Evolutionary conservation across 1,284 basidiomycete genomes (phyloP).

Genomic region (Malassezia restricta): DNA sequence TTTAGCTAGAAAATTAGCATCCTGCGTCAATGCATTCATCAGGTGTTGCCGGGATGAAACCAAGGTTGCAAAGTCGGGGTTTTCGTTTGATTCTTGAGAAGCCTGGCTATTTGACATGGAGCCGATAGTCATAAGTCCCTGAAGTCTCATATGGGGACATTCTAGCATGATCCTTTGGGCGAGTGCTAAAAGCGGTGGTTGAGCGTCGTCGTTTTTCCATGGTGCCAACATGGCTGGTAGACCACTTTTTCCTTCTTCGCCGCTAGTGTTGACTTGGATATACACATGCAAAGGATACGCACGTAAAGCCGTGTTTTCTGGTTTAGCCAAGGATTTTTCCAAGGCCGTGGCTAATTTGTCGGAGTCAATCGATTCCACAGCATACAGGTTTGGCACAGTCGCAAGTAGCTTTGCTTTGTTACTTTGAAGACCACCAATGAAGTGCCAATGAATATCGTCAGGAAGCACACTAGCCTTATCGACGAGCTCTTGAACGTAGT

Average conservation of each 20-base stretch:
- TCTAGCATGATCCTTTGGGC: slow-evolving; percentile 60
- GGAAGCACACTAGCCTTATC: slow-evolving; percentile 53
- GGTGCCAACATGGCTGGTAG: slow-evolving; percentile 53
- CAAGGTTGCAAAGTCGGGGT: slow-evolving; percentile 70
- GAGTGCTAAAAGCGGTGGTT: slow-evolving; percentile 52
- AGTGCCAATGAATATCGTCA: slow-evolving; percentile 64
- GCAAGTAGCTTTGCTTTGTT: slow-evolving; percentile 90
- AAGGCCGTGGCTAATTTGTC: slow-evolving; percentile 69
- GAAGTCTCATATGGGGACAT: slow-evolving; percentile 64
- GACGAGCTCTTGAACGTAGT: slow-evolving; percentile 89
- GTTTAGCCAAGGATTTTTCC: slow-evolving; percentile 60
- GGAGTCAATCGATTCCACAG: slow-evolving; percentile 82
- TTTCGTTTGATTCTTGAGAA: slow-evolving; percentile 50
- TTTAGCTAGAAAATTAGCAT: not conserved
- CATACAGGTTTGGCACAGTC: slow-evolving; percentile 79
- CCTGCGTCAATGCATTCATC: slow-evolving; percentile 45
- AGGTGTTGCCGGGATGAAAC: slow-evolving; percentile 57
- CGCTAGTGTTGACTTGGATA: slow-evolving; percentile 87
- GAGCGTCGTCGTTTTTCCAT: slow-evolving; percentile 24
- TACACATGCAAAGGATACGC: slow-evolving; percentile 60
- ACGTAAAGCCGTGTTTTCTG: slow-evolving; percentile 43
- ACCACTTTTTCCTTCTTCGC: slow-evolving; percentile 79
- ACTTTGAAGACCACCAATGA: slow-evolving; percentile 84
- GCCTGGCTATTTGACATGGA: slow-evolving; percentile 48
- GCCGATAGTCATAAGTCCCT: slow-evolving; percentile 94